Base-by-base conservation (phyloP, 176 grass and related monocot genomes). In the Oryza glaberrima region DNA sequence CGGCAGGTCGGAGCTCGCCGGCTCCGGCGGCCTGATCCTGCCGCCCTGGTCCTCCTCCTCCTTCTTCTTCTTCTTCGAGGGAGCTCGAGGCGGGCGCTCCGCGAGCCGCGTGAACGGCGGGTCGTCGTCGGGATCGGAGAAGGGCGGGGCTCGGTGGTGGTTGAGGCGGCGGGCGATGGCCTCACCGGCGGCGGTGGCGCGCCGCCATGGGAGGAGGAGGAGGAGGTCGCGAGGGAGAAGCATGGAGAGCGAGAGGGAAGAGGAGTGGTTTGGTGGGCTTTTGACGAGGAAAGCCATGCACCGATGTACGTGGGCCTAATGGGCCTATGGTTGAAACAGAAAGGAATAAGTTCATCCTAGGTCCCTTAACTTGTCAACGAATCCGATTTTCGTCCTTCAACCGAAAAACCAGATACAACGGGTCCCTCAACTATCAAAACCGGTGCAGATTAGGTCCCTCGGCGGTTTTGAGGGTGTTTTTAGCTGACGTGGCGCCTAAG, bases 1-100 rank as follows among this genome's bases (percentile, higher is more conserved):
- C 8, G 90, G 82, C 0, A 95, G 93, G 72, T 95, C 79, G 25
- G 90, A 90, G 76, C 49, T 80, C 76, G 65, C 77, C 7, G 88
- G 79, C 69, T 89, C 87, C 0, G 80, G 69, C 20, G 87, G 84
- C 72, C 51, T 89, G 36, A 94, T 81, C 84, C 69, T 75, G 16
- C 69, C 68, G 44, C 44, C 7, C 43, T 17, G 46, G 1, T 14
- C 20, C 58, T 82, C 85, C 68, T 81, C 85, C 15, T 17, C 4
- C 51, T 51, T 1, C 14, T 52, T 5, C 16, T 56, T 58, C 54
- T 58, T 52, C 15, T 7, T 11, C 38, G 54, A 3, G 5, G 75
- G 19, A 16, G 70, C 36, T 28, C 58, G 32, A 40, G 67, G 66
- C 9, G 19, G 74, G 14, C 6, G 83, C 56, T 40, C 44, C 3